phyloP scores from a whole-genome alignment of 345 rosid genomes.

The Eucalyptus pumila region DNA sequence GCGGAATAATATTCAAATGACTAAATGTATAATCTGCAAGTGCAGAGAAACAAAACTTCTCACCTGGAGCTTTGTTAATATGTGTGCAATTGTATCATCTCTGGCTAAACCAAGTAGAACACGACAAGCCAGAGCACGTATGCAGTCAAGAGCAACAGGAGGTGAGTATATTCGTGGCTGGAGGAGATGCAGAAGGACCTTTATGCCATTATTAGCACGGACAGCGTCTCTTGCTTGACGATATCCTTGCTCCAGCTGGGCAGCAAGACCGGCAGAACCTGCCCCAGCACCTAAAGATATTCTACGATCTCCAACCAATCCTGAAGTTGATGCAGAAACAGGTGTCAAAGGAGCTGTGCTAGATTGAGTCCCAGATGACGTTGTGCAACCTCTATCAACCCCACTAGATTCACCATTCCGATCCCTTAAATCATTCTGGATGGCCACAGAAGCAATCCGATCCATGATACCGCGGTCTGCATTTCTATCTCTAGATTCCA shows the following conservation, averaged over 20 bases:
- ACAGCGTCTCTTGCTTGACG: slow-evolving; percentile 93
- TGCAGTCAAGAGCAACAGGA: slow-evolving; percentile 87
- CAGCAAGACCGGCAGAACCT: slow-evolving; percentile 98
- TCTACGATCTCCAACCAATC: slow-evolving; percentile 94
- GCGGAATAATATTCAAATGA: neutral
- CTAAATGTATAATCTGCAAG: neutral
- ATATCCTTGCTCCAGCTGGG: slow-evolving; percentile 94
- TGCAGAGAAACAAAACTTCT: neutral
- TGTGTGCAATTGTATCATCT: slow-evolving; percentile 94
- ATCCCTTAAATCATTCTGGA: slow-evolving; percentile 39
- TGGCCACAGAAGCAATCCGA: slow-evolving; percentile 19
- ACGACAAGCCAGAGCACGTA: slow-evolving; percentile 91
- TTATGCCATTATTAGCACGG: slow-evolving; percentile 94
- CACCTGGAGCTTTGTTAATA: slow-evolving; percentile 97
- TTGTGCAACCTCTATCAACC: slow-evolving; percentile 27
- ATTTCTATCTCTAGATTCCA: slow-evolving; percentile 33
- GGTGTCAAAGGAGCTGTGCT: slow-evolving; percentile 43
- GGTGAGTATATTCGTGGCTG: slow-evolving; percentile 85
- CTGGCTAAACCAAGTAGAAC: slow-evolving; percentile 97
- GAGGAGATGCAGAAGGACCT: slow-evolving; percentile 89
- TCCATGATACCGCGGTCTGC: slow-evolving; percentile 26
- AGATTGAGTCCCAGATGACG: slow-evolving; percentile 19
- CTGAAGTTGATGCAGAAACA: slow-evolving; percentile 50
- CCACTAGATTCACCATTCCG: slow-evolving; percentile 33
- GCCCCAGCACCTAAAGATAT: slow-evolving; percentile 93